Evolutionary conservation across 257 asterid species (phyloP).

Genomic region (Solanum clarkiae): DNA sequence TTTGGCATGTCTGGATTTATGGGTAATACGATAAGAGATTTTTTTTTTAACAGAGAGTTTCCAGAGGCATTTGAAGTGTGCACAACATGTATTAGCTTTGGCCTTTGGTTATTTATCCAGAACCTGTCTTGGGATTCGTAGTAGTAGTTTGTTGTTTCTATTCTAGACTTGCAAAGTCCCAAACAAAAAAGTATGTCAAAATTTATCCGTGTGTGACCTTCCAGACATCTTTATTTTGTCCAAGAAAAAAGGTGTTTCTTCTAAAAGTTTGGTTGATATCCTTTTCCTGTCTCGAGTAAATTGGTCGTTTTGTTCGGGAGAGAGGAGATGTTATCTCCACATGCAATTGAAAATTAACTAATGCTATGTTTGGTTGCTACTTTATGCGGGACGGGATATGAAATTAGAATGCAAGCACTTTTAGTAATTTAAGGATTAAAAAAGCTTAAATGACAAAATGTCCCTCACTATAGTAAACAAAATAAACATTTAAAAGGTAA

Average conservation of each 20-base stretch:
- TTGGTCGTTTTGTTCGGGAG: background rate
- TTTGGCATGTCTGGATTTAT: background rate
- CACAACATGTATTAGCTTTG: background rate
- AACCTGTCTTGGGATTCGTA: background rate
- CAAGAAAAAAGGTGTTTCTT: background rate
- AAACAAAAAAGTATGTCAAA: background rate
- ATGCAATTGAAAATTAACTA: background rate
- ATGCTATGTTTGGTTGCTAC: background rate
- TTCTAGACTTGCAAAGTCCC: background rate
- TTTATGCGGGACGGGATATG: background rate
- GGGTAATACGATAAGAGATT: background rate
- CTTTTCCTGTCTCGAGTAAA: background rate
- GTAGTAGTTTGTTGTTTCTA: background rate
- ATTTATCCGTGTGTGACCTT: background rate
- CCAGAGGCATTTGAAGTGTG: background rate
- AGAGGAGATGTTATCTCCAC: background rate
- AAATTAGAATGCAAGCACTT: background rate
- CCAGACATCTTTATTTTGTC: background rate
- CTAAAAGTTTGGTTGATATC: background rate
- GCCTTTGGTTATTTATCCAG: background rate
- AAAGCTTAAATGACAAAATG: background rate
- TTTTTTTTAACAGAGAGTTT: background rate
- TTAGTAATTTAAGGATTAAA: background rate
- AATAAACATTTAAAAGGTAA: background rate
- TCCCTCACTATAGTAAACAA: background rate